Base-by-base conservation (phyloP, 1,139 yeast species). In the Pneumocystis carinii region DNA sequence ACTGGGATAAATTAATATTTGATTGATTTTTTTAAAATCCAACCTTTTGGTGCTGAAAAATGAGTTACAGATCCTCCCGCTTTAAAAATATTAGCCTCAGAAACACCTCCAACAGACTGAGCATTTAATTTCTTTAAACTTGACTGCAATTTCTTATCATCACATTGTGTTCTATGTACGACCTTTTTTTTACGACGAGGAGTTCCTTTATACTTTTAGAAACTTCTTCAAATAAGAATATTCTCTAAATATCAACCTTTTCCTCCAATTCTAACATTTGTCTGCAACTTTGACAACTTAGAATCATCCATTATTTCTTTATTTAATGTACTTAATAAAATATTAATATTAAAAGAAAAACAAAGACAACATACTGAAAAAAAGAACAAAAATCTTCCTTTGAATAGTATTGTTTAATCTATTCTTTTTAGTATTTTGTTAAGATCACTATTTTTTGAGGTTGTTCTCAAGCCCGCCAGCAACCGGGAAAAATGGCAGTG, bases 61-160 rank as follows among this genome's bases (percentile, higher is more conserved):
- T 90, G 97, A 78, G 90, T 81, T 69, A 92, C 97, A 76, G 85
- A 86, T 74, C 97, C 97, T 77, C 90, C 96, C 70, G 90, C 96
- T 78, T 81, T 87, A 86, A 92, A 90, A 82, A 92, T 88, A 84
- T 90, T 92, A 75, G 96, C 97, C 80, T 90, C 97, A 76, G 89
- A 95, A 72, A 92, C 85, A 72, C 87, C 89, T 70, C 86, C 90
- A 71, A 92, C 80, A 72, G 90, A 86, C 77, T 86, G 88, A 70
- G 92, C 95, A 78, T 87, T 86, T 76, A 92, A 80, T 80, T 90
- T 90, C 76, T 85, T 87, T 77, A 92, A 82, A 71, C 95, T 84
- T 71, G 86, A 88, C 78, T 89, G 92, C 77, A 92, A 82, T 79
- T 90, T 89, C 78, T 90, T 81, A 80, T 90, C 94, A 72, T 87